These are phyloP conservation scores for Calcarisporium arbuscula DNA, from an alignment of 2,329 filamentous ascomycete species.

Conservation along the genomic window DNA sequence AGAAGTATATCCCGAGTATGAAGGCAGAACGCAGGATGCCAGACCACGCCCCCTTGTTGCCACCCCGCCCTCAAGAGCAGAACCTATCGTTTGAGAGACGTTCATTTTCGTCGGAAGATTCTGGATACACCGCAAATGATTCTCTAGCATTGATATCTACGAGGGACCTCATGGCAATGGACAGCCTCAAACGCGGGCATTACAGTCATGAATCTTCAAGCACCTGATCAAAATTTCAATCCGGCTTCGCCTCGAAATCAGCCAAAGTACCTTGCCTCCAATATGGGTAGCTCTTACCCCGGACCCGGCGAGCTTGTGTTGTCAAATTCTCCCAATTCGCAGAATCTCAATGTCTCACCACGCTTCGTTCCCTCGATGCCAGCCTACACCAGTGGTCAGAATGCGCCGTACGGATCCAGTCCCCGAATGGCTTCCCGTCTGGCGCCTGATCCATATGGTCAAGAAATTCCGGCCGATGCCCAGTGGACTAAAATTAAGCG, in stretches of 20 bases:
- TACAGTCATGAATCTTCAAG: slow-evolving; percentile 34
- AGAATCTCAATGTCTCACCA: slow-evolving; percentile 30
- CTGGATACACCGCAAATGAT: slow-evolving; percentile 22
- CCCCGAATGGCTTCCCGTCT: slow-evolving; percentile 31
- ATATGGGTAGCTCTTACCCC: slow-evolving; percentile 20
- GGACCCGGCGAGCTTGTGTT: slow-evolving; percentile 19
- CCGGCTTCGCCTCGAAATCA: slow-evolving; percentile 26
- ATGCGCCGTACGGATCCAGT: slow-evolving; percentile 7
- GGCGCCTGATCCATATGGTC: slow-evolving; percentile 51
- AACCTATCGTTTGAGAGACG: slow-evolving; percentile 28
- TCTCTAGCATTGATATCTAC: slow-evolving; percentile 48
- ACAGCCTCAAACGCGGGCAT: slow-evolving; percentile 34
- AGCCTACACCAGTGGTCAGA: slow-evolving; percentile 17
- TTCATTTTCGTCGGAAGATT: slow-evolving; percentile 32
- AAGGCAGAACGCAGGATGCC: slow-evolving; percentile 31
- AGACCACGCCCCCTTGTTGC: slow-evolving; percentile 22
- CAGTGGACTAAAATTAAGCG: slow-evolving; percentile 53
- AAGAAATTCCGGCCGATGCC: slow-evolving; percentile 48
- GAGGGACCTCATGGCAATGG: slow-evolving; percentile 44
- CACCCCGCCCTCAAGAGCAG: slow-evolving; percentile 15
- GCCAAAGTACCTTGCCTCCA: slow-evolving; percentile 28
- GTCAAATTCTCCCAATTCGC: slow-evolving; percentile 24
- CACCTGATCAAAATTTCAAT: slow-evolving; percentile 24
- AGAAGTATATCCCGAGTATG: slow-evolving; percentile 34
- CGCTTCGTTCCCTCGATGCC: slow-evolving; percentile 31